These are phyloP conservation scores for Evansstolkia leycettana DNA, from an alignment of 495 filamentous ascomycete genomes.

Conservation along the genomic window DNA sequence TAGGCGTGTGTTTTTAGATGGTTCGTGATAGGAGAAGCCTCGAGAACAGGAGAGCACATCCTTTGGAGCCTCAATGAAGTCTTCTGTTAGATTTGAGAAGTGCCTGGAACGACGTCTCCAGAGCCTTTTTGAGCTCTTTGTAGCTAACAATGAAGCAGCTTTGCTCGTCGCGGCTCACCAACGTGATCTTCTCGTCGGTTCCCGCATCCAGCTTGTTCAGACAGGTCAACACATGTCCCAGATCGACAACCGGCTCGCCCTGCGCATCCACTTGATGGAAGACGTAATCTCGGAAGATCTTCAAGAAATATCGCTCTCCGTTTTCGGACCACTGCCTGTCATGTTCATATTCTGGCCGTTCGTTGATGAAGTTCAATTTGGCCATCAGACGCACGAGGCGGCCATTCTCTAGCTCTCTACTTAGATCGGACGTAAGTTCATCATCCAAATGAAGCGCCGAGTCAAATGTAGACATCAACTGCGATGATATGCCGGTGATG, in stretches of 20 bases:
- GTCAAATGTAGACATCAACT: slow-evolving; percentile 60
- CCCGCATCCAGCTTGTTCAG: slow-evolving; percentile 91
- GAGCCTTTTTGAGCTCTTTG: slow-evolving; percentile 69
- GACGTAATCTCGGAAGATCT: slow-evolving; percentile 91
- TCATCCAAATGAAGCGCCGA: slow-evolving; percentile 64
- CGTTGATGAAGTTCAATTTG: slow-evolving; percentile 76
- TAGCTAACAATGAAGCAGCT: slow-evolving; percentile 77
- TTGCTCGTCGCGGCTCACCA: slow-evolving; percentile 83
- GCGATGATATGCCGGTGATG: slow-evolving; percentile 58
- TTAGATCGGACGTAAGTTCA: slow-evolving; percentile 53
- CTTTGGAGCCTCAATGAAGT: slow-evolving; percentile 17
- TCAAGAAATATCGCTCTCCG: slow-evolving; percentile 79
- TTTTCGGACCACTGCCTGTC: slow-evolving; percentile 74
- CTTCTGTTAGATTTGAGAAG: slow-evolving; percentile 46
- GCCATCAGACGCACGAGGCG: slow-evolving; percentile 68
- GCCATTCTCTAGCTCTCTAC: slow-evolving; percentile 82
- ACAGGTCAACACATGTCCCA: slow-evolving; percentile 72
- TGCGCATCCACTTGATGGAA: slow-evolving; percentile 87
- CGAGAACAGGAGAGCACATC: too few species aligned
- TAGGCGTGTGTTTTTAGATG: too few species aligned
- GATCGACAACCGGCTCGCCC: slow-evolving; percentile 65
- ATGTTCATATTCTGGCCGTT: slow-evolving; percentile 72
- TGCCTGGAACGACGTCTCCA: slow-evolving; percentile 71
- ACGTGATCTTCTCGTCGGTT: slow-evolving; percentile 67
- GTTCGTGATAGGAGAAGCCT: too few species aligned